A percentile compares a stretch with the other conserved stretches of the same genome.
phyloP scores from a whole-genome alignment of 2,329 filamentous ascomycete genomes.

The Hysterium pulicare region DNA sequence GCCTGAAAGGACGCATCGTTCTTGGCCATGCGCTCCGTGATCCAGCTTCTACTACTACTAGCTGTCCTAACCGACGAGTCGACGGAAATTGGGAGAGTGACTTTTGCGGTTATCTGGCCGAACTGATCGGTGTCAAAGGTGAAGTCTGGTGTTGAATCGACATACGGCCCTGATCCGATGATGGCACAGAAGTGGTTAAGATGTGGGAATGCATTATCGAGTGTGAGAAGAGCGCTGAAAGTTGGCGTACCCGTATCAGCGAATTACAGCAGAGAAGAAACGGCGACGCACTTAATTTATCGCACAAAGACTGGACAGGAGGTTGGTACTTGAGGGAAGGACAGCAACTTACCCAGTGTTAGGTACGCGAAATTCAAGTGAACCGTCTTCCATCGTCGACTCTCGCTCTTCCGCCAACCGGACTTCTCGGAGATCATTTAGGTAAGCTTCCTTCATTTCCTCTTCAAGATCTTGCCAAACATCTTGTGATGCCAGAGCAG shows the following conservation, averaged over 20 bases:
- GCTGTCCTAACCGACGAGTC: slow-evolving; percentile 58
- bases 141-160: slow-evolving; percentile 67
- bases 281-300: too few species aligned
- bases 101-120: slow-evolving; percentile 52
- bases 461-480: slow-evolving; percentile 67
- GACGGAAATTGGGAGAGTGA: slow-evolving; percentile 69
- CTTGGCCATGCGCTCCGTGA: slow-evolving; percentile 65
- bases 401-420: slow-evolving; percentile 44
- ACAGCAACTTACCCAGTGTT: slow-evolving; percentile 28
- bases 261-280: background rate
- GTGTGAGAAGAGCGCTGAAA: slow-evolving; percentile 62
- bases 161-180: slow-evolving; percentile 56
- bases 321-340: too few species aligned
- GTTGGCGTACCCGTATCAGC: background rate
- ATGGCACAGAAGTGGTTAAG: slow-evolving; percentile 76
- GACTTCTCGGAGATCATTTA: slow-evolving; percentile 58
- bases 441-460: slow-evolving; percentile 68
- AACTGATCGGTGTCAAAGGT: slow-evolving; percentile 45
- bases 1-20: slow-evolving; percentile 83
- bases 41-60: slow-evolving; percentile 58
- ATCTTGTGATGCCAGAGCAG: slow-evolving; percentile 28
- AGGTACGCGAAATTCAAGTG: slow-evolving; percentile 18
- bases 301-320: too few species aligned
- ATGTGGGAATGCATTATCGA: slow-evolving; percentile 71
- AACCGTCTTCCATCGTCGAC: slow-evolving; percentile 47